Conservation (phyloP, 78 protist genomes). For the Mantamonas sphyraenae region DNA sequence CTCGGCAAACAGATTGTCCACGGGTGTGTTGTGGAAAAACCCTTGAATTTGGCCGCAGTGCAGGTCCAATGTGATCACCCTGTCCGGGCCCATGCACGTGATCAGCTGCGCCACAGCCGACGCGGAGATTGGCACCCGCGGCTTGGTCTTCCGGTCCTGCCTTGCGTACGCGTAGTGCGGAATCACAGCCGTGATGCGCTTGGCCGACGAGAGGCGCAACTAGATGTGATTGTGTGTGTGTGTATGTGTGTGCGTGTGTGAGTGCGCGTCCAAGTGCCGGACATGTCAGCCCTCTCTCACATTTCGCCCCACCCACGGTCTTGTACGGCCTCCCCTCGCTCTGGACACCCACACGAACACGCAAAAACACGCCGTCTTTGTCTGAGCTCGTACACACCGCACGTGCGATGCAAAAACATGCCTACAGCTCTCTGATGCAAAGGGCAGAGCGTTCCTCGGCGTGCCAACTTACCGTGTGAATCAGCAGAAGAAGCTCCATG, state of each 20-base stretch:
- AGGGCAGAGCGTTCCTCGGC: too few species aligned
- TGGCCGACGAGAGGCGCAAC: conserved; percentile 63
- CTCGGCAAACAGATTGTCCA: conserved; percentile 36
- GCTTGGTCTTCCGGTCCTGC: conserved; percentile 65
- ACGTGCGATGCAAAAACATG: too few species aligned
- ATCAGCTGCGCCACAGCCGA: conserved; percentile 47
- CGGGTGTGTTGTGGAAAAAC: conserved; percentile 53
- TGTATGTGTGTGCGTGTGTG: too few species aligned
- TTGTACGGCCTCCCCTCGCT: too few species aligned
- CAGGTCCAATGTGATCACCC: conserved; percentile 66
- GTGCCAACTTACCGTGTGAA: conserved; percentile 34
- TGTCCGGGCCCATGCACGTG: conserved; percentile 48
- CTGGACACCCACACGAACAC: too few species aligned
- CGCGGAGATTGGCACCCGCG: conserved; percentile 79
- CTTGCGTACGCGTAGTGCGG: conserved; percentile 77
- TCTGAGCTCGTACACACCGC: too few species aligned
- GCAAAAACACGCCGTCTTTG: too few species aligned
- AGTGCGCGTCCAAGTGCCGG: too few species aligned
- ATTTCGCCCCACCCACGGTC: too few species aligned
- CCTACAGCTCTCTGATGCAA: too few species aligned
- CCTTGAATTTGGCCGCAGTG: conserved; percentile 83
- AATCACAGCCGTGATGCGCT: conserved; percentile 63
- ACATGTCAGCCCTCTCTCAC: too few species aligned
- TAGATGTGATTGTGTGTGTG: too few species aligned
- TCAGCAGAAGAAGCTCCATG: conserved; percentile 70